phyloP scores from a whole-genome alignment of 164 flowering plant species.

The Annona squamosa region DNA sequence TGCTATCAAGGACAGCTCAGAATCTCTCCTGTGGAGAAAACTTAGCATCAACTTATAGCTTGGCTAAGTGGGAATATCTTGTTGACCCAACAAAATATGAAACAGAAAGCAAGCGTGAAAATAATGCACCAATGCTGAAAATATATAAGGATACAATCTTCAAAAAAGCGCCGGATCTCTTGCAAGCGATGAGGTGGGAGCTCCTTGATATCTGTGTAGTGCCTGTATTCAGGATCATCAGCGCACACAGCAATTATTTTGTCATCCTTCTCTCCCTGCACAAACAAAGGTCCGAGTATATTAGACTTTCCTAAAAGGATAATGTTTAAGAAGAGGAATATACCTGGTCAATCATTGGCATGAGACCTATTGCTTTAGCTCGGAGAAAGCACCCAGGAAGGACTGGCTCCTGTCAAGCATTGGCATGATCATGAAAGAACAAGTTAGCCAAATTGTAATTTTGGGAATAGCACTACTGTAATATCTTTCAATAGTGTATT shows the following conservation, averaged over 20 bases:
- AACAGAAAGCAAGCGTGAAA: neutral
- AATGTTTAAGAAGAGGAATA: neutral
- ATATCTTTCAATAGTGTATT: neutral
- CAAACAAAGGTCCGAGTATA: slow-evolving; percentile 6
- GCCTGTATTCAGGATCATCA: slow-evolving; percentile 83
- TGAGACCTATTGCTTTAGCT: slow-evolving; percentile 76
- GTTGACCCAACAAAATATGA: neutral
- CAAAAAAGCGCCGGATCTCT: slow-evolving; percentile 81
- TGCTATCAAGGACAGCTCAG: neutral
- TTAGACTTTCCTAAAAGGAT: neutral
- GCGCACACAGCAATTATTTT: slow-evolving; percentile 85
- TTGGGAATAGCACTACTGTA: neutral
- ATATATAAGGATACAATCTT: slow-evolving; percentile 66
- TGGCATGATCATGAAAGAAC: slow-evolving; percentile 3
- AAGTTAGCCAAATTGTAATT: neutral
- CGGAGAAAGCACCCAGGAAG: slow-evolving; percentile 81
- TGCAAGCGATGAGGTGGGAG: slow-evolving; percentile 85
- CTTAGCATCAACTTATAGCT: neutral
- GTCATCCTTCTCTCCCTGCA: slow-evolving; percentile 83
- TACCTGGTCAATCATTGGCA: slow-evolving; percentile 92
- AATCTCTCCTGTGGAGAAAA: no score
- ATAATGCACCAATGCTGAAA: neutral
- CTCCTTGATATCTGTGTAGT: slow-evolving; percentile 70
- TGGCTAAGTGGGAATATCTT: neutral
- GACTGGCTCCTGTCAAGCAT: slow-evolving; percentile 56